These are phyloP conservation scores for Xenosphaeropsis pyriputrescens DNA, from an alignment of 2,329 filamentous ascomycete species.

Conservation along the genomic window DNA sequence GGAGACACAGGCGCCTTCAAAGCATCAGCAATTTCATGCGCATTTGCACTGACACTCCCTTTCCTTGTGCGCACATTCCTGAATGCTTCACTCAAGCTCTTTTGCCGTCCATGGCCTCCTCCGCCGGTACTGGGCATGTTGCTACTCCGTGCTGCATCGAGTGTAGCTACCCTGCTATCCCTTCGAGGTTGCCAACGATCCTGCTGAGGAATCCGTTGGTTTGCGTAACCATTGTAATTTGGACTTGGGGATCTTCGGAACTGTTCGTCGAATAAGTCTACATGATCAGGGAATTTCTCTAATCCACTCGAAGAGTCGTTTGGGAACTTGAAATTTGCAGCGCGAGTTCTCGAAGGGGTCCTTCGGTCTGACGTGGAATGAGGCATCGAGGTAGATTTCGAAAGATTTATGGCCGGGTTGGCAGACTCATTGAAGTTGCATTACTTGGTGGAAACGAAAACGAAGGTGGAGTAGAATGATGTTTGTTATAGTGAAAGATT, in stretches of 20 bases:
- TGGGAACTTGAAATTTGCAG: conserved; percentile 16
- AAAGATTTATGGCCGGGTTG: conserved; percentile 4
- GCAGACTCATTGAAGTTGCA: conserved; percentile 4
- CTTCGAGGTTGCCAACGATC: conserved; percentile 49
- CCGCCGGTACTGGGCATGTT: conserved; percentile 10
- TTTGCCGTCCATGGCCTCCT: conserved; percentile 54
- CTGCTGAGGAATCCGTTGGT: background rate
- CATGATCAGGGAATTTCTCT: conserved; percentile 43
- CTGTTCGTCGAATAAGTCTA: conserved; percentile 22
- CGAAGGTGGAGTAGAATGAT: too few relatives aligned
- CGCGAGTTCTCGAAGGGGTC: conserved; percentile 19
- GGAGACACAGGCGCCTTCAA: conserved; percentile 82
- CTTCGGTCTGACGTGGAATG: conserved; percentile 22
- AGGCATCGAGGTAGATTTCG: conserved; percentile 19
- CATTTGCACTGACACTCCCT: conserved; percentile 82
- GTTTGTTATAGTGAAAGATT: too few relatives aligned
- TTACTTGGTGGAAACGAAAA: background rate
- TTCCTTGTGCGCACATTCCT: conserved; percentile 66
- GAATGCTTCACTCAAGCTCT: conserved; percentile 82
- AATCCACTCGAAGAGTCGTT: conserved; percentile 19
- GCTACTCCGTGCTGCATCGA: conserved; percentile 5
- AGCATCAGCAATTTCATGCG: conserved; percentile 83
- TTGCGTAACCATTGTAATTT: too few relatives aligned
- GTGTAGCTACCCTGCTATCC: conserved; percentile 22
- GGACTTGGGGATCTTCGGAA: background rate